Percentiles rank a stretch among this genome's conserved stretches.
Conservation (phyloP, 1,284 basidiomycete genomes). For the Cutaneotrichosporon sp. region DNA sequence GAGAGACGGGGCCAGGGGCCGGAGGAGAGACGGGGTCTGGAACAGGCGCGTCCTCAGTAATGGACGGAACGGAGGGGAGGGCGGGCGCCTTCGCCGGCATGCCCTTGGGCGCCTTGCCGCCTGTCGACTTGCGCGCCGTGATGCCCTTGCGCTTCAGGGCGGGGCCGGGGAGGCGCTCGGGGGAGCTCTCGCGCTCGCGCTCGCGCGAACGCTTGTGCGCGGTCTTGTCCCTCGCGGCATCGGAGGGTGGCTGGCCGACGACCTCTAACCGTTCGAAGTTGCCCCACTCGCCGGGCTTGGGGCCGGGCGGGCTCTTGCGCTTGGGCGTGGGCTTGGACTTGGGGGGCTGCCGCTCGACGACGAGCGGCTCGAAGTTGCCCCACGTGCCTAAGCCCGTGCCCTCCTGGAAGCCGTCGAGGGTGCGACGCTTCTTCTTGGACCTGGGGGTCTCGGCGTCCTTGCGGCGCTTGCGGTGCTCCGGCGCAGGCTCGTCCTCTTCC, state of each 20-base stretch:
- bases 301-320: background rate
- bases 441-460: background rate
- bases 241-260: background rate
- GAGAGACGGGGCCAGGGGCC: no score
- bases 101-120: slow-evolving; percentile 5
- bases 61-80: background rate
- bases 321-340: background rate
- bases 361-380: slow-evolving; percentile 18
- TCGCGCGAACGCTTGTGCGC: background rate
- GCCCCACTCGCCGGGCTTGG: slow-evolving; percentile 19
- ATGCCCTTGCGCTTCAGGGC: background rate
- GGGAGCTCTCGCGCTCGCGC: background rate
- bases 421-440: background rate
- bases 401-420: background rate
- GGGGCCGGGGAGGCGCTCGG: no score
- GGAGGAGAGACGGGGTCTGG: no score
- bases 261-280: slow-evolving; percentile 15
- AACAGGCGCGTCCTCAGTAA: no score
- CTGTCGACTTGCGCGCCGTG: slow-evolving; percentile 6
- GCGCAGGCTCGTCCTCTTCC: background rate
- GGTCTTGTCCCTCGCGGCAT: no score
- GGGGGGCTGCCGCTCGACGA: background rate
- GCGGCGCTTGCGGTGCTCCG: background rate
- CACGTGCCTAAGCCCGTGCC: slow-evolving; percentile 12
- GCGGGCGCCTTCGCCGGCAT: background rate